Conservation (phyloP, 371 early-diverging fungal genomes). For the Mucor circinelloides region DNA sequence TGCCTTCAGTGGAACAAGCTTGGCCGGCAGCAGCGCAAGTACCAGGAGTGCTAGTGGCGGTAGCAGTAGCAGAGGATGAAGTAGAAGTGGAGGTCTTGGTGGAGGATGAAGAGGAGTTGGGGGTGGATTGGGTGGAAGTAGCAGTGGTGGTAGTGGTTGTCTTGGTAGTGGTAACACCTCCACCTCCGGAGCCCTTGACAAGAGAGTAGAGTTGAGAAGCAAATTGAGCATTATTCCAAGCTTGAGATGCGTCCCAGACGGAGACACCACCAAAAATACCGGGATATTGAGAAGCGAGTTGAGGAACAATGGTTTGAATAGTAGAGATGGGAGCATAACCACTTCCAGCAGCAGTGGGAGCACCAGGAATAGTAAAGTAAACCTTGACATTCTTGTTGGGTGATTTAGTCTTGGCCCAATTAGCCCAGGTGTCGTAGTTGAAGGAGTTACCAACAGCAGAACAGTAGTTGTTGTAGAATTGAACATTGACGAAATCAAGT, state of each 20-base stretch:
- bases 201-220: conserved; percentile 14
- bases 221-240: conserved; percentile 42
- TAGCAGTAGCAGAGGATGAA: conserved; percentile 4
- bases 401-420: conserved; percentile 57
- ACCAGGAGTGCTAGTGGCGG: conserved; percentile 18
- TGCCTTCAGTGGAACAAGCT: conserved; percentile 16
- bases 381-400: conserved; percentile 64
- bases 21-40: conserved; percentile 14
- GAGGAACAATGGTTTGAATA: conserved; percentile 35
- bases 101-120: not conserved
- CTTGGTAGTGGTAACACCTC: not conserved
- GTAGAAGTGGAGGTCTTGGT: not conserved
- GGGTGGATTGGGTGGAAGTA: conserved; percentile 2
- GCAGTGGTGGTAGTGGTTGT: not conserved
- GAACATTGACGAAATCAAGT: conserved; percentile 67
- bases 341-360: conserved; percentile 60
- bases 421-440: conserved; percentile 67
- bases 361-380: conserved; percentile 64
- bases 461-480: conserved; percentile 79
- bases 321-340: conserved; percentile 56
- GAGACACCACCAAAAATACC: conserved; percentile 66
- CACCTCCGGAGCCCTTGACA: conserved; percentile 3
- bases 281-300: conserved; percentile 41
- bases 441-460: conserved; percentile 56
- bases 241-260: conserved; percentile 66